Base-by-base conservation (phyloP, 768 basidiomycete species). In the Boletus reticuloceps region DNA sequence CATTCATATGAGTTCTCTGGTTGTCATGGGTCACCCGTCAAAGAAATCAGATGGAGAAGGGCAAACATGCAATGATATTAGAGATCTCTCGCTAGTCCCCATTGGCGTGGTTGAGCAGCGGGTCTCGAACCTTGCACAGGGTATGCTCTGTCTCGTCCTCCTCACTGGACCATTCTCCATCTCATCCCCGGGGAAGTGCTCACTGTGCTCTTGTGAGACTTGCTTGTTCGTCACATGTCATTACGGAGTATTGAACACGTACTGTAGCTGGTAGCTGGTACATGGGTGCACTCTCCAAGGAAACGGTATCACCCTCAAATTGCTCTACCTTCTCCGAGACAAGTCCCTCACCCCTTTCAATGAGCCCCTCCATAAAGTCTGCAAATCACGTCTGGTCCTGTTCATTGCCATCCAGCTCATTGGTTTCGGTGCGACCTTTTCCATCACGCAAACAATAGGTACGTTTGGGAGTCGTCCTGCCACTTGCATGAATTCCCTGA, bases 381-480 rank as follows among this genome's bases (percentile, higher is more conserved):
- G 22, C 22, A 32, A 46, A 52, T 86, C 29, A 69, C 91, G 12
- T 97, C 91, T 69, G 22, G 22, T 22, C 22, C 22, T 22, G 22
- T 22, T 22, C 22, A 3, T 92, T 6, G 69, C 72, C 16, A 75
- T 95, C 36, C 90, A 97, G 68, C 79, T 96, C 32, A 59, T 87
- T 8, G 91, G 87, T 4, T 98, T 97, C 62, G 93, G 87, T 0
- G 85, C 85, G 4, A 94, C 94, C 0, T 93, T 96, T 68, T 89
- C 91, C 9, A 85, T 97, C 58, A 93, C 91, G 1, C 94, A 97
- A 66, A 95, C 93, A 1, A 83, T 89, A 55, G 91, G 91, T 91
- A 58, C 32, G 78, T 67, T 6, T 32, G 13, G 1, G 11, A 12
- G 12, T 11, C 27, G 12, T 22, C 8, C 11, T 22, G 22, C 22